Percentiles rank a stretch among this genome's conserved stretches.
phyloP scores from a whole-genome alignment of 768 basidiomycete genomes.

The Hygrocybe coccinea region DNA sequence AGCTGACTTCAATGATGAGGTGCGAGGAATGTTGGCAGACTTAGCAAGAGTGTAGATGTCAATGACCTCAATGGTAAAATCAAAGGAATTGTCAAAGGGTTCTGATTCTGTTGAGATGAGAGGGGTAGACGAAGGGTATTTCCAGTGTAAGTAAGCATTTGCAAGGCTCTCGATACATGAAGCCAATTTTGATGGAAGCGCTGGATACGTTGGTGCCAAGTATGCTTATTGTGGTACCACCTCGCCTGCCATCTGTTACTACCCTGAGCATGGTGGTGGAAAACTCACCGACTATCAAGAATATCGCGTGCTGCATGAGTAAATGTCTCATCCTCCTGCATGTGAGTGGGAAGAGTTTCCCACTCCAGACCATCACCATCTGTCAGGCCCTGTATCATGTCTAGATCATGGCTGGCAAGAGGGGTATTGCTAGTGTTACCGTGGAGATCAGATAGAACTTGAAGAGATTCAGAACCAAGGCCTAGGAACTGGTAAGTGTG shows the following conservation, averaged over 20 bases:
- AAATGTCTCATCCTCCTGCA: conserved; percentile 1
- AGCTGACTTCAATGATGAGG: background rate
- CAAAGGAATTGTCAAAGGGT: background rate
- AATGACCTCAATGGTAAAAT: conserved; percentile 13
- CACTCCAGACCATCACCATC: too few relatives aligned
- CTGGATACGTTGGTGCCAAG: background rate
- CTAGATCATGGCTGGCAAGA: too few relatives aligned
- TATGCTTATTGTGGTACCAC: background rate
- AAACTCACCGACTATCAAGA: background rate
- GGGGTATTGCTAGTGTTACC: too few relatives aligned
- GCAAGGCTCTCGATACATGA: background rate
- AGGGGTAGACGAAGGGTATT: background rate
- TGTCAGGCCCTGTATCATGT: too few relatives aligned
- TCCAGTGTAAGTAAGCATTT: conserved; percentile 9
- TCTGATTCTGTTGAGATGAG: too few relatives aligned
- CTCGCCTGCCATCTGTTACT: background rate
- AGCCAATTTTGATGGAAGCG: background rate
- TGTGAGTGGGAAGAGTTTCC: background rate
- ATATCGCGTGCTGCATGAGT: conserved; percentile 1
- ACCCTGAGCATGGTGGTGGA: background rate
- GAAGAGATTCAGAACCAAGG: background rate
- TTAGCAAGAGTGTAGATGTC: conserved; percentile 13
- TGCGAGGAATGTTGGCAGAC: conserved; percentile 3
- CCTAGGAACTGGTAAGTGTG: background rate
- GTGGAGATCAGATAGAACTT: background rate